A percentile compares a stretch with the other conserved stretches of the same genome.
These are phyloP conservation scores for Apiospora kogelbergensis DNA, from an alignment of 2,329 filamentous ascomycete genomes.

Conservation along the genomic window DNA sequence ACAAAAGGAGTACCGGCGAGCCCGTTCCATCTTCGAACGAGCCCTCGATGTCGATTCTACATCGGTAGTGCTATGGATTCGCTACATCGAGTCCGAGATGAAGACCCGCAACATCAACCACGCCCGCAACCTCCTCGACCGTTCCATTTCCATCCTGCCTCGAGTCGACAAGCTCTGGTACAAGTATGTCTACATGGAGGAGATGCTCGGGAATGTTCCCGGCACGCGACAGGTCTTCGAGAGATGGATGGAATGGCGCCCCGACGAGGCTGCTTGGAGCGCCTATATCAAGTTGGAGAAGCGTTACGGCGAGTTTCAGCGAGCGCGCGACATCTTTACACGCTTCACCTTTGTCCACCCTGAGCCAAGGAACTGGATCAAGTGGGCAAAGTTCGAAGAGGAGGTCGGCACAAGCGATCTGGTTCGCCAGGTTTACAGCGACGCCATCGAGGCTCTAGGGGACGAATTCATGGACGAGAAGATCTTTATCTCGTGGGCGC, in stretches of 20 bases:
- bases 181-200: slow-evolving; percentile 98
- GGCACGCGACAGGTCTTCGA: slow-evolving; percentile 94
- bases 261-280: slow-evolving; percentile 92
- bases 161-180: slow-evolving; percentile 97
- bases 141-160: slow-evolving; percentile 89
- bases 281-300: slow-evolving; percentile 98
- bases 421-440: slow-evolving; percentile 88
- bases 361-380: slow-evolving; percentile 96
- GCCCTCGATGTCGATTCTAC: slow-evolving; percentile 90
- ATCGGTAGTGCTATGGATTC: slow-evolving; percentile 82
- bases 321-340: slow-evolving; percentile 86
- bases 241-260: slow-evolving; percentile 98
- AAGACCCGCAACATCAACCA: slow-evolving; percentile 95
- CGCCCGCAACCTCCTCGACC: slow-evolving; percentile 89
- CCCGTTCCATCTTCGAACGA: slow-evolving; percentile 90
- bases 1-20: slow-evolving; percentile 93
- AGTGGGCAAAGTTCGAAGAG: slow-evolving; percentile 97
- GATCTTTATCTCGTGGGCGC: slow-evolving; percentile 92
- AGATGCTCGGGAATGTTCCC: slow-evolving; percentile 91
- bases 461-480: slow-evolving; percentile 97
- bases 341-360: slow-evolving; percentile 91
- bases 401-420: slow-evolving; percentile 90
- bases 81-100: slow-evolving; percentile 96
- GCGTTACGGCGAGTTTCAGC: slow-evolving; percentile 86
- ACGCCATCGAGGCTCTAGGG: slow-evolving; percentile 83